Percentiles rank a stretch among this genome's conserved stretches.
phyloP scores from a whole-genome alignment of 768 basidiomycete genomes.

The Lactarius psammicola region DNA sequence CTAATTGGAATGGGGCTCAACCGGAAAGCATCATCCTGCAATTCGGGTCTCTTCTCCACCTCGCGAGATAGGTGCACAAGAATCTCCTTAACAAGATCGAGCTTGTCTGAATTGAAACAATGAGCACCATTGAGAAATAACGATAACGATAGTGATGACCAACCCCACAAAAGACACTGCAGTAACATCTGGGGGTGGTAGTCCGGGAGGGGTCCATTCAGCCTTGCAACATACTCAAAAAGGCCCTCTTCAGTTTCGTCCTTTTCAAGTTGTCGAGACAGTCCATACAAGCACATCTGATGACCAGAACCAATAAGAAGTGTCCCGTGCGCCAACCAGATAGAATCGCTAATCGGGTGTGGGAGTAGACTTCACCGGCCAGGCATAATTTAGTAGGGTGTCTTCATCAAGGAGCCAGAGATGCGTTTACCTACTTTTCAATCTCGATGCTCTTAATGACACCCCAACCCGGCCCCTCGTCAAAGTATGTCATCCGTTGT shows the following conservation, averaged over 20 bases:
- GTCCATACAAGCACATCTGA: conserved; percentile 78
- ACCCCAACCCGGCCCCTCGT: conserved; percentile 76
- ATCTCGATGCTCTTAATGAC: conserved; percentile 70
- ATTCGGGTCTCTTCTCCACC: conserved; percentile 37
- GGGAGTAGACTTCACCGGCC: conserved; percentile 48
- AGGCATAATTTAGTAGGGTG: conserved; percentile 1
- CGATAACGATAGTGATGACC: conserved; percentile 30
- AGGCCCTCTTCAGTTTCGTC: conserved; percentile 47
- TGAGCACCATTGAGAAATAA: not conserved
- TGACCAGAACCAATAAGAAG: conserved; percentile 81
- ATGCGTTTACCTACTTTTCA: conserved; percentile 49
- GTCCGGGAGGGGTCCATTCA: conserved; percentile 85
- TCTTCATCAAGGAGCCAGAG: not conserved
- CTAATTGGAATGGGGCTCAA: conserved; percentile 60
- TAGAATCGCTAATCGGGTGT: conserved; percentile 80
- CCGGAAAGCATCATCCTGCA: conserved; percentile 26
- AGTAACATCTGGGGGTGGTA: conserved; percentile 92
- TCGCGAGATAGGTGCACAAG: conserved; percentile 62
- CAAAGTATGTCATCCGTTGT: conserved; percentile 89
- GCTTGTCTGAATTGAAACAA: conserved; percentile 55
- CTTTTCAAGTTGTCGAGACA: conserved; percentile 34
- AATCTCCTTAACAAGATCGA: conserved; percentile 81
- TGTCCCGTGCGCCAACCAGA: conserved; percentile 84
- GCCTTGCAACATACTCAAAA: conserved; percentile 77
- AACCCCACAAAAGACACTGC: conserved; percentile 92